phyloP scores from a whole-genome alignment of 176 grass and related monocot species.

The Urochloa ruziziensis region DNA sequence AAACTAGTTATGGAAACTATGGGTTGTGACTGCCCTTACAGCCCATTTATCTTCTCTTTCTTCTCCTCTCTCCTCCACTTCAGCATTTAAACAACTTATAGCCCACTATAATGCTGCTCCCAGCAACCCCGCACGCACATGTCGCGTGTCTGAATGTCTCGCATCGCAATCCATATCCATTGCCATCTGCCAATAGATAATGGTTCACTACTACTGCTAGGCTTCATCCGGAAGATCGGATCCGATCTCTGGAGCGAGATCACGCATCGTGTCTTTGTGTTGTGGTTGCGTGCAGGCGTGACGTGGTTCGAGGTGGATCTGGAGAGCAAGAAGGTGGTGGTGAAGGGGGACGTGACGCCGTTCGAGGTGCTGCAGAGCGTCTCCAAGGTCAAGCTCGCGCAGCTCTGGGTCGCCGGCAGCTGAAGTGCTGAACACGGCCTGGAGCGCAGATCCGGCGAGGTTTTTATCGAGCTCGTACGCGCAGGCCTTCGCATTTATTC shows the following conservation, averaged over 20 bases:
- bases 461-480: too few species aligned
- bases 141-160: too few species aligned
- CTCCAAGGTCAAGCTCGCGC: conserved; percentile 88
- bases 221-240: too few species aligned
- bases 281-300: conserved; percentile 36
- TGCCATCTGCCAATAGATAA: not conserved
- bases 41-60: too few species aligned
- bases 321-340: conserved; percentile 78
- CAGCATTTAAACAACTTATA: too few species aligned
- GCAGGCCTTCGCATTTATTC: too few species aligned
- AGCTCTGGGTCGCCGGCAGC: conserved; percentile 67
- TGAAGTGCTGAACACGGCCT: too few species aligned
- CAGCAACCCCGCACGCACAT: not conserved
- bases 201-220: too few species aligned
- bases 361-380: conserved; percentile 79
- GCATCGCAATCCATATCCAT: not conserved
- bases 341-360: conserved; percentile 76
- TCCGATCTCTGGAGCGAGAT: not conserved
- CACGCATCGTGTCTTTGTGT: not conserved
- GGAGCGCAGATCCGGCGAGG: not conserved
- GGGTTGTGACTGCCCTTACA: too few species aligned
- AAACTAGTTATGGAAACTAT: too few species aligned
- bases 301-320: conserved; percentile 72
- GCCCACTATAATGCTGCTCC: too few species aligned
- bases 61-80: too few species aligned